A percentile compares a stretch with the other conserved stretches of the same genome.
phyloP scores from a whole-genome alignment of 2,329 filamentous ascomycete genomes.

The Chrysosporium keratinophilum region DNA sequence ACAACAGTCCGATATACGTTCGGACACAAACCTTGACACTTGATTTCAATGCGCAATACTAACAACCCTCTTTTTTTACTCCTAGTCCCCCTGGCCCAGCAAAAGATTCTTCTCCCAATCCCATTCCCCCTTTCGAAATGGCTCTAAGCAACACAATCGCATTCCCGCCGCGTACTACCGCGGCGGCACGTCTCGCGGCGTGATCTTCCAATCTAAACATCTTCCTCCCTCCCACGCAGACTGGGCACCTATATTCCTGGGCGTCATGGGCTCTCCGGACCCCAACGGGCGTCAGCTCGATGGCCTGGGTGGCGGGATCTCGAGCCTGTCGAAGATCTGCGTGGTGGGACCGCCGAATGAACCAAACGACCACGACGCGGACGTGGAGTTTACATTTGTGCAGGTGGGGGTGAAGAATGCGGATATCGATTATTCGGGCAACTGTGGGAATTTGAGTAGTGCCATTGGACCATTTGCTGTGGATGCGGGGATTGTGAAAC shows the following conservation, averaged over 20 bases:
- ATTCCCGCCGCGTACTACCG: conserved; percentile 52
- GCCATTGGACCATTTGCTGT: conserved; percentile 57
- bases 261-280: conserved; percentile 56
- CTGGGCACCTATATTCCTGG: conserved; percentile 48
- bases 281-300: conserved; percentile 59
- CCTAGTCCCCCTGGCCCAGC: background rate
- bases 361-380: conserved; percentile 32
- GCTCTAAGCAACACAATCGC: conserved; percentile 22
- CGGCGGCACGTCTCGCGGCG: conserved; percentile 58
- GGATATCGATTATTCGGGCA: conserved; percentile 55
- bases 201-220: conserved; percentile 48
- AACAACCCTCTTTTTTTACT: background rate
- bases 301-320: conserved; percentile 59
- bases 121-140: background rate
- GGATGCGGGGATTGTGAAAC: conserved; percentile 42
- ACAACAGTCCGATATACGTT: too few relatives aligned
- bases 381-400: conserved; percentile 63
- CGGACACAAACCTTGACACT: too few relatives aligned
- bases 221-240: conserved; percentile 39
- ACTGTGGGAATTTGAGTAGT: conserved; percentile 65
- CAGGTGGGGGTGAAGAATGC: conserved; percentile 54
- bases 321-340: conserved; percentile 61
- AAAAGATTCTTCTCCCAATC: conserved; percentile 1
- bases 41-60: background rate
- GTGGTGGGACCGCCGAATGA: conserved; percentile 47